phyloP scores from a whole-genome alignment of 805 yeast genomes.

The Phaffomyces opuntiae region DNA sequence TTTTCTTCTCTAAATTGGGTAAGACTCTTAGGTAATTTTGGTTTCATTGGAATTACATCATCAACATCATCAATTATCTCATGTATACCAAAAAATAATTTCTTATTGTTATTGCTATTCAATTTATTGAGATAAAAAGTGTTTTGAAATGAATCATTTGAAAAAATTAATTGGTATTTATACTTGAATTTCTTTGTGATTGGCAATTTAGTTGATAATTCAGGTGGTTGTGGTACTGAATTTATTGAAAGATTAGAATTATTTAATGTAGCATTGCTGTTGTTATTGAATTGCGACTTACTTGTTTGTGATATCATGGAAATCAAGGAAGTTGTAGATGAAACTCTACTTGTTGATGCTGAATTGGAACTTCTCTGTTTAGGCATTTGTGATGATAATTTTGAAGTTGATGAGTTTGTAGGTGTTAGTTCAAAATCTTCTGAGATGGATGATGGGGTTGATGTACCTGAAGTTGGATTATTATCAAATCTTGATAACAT shows the following conservation, averaged over 20 bases:
- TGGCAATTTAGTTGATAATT: conserved; percentile 36
- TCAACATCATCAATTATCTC: conserved; percentile 1
- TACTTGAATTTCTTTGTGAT: conserved; percentile 38
- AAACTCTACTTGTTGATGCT: conserved; percentile 7
- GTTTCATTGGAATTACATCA: conserved; percentile 1
- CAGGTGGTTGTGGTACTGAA: conserved; percentile 35
- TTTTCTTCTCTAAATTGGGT: neutral
- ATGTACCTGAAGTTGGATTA: neutral
- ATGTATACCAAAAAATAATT: conserved; percentile 1
- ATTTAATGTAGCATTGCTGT: neutral
- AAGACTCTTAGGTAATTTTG: conserved; percentile 3
- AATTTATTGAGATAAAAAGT: conserved; percentile 17
- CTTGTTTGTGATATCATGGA: conserved; percentile 4
- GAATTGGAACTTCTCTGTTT: neutral
- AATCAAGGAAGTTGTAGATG: conserved; percentile 13
- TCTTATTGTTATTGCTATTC: neutral
- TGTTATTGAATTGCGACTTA: neutral
- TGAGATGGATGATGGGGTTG: conserved; percentile 1
- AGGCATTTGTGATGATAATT: conserved; percentile 1
- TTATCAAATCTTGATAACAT: conserved; percentile 1
- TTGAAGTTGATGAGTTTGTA: neutral
- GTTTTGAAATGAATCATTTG: conserved; percentile 34
- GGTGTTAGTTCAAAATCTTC: conserved; percentile 1
- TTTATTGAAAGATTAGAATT: conserved; percentile 15
- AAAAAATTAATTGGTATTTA: conserved; percentile 39